Evolutionary conservation across 108 stramenopile genomes (phyloP), one percentile per base, ranked within the genome.

Genomic region (Nitzschia inconspicua): DNA sequence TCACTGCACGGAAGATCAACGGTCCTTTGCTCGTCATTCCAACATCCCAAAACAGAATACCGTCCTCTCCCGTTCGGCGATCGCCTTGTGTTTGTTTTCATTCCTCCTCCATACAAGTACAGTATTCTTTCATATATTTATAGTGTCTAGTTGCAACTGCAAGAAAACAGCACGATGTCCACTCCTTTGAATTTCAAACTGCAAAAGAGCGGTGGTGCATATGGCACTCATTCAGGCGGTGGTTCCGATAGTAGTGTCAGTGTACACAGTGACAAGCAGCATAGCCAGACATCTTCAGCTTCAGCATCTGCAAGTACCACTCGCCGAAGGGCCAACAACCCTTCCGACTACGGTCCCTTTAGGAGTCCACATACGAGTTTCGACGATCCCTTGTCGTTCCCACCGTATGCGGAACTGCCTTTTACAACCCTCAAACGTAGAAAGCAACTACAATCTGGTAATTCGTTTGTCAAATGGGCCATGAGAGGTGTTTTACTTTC

Each of bases 401-500:
- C 69, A 11, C 61, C 59, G 3, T 70, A 70, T n/a, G 34, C 50
- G 18, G 69, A 70, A 27, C 44, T 63, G 8, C 61, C 69, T 7
- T 70, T 70, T 32, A 63, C 54, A 3, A 49, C 66, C 43, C 48
- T 67, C 25, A 37, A 43, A 40, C 23, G 66, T 42, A 35, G 69
- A 35, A 53, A 40, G 51, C 44, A 56, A 24, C 50, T 36, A 7
- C 37, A 43, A 22, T 25, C 25, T 10, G 47, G 43, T 39, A 63
- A 56, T 49, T 32, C 60, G 8, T 35, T 55, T 11, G 62, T 64
- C 13, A 63, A 59, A 49, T 59, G 57, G 66, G 65, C 44, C 34
- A 70, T 76, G 68, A 35, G 59, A 57, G 57, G 32, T 1, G 75
- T 76, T 0, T 30, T 76, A 13, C 43, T 72, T 2, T 68, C 67